Evolutionary conservation across 1,284 basidiomycete species (phyloP), one percentile per base, ranked within the genome.

Genomic region (Austroboletus niveus): DNA sequence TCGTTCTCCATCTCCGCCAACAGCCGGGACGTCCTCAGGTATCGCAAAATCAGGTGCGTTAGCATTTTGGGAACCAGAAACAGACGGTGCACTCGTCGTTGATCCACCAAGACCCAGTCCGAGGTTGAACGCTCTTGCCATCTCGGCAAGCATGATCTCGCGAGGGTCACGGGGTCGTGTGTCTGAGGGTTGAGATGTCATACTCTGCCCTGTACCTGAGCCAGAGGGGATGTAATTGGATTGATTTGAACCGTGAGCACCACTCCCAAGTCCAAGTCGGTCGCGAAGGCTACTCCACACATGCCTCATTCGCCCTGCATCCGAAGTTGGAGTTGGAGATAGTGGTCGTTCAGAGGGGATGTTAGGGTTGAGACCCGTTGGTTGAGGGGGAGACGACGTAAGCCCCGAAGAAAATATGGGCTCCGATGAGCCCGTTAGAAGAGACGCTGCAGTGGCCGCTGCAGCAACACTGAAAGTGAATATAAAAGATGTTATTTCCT

Each of bases 371-470:
- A 48, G 46, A 38, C 48, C 31, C 3, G 60, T 5, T 15, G 64
- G 34, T 10, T 51, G 46, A 49, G 60, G 46, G 8, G 56, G 58
- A 38, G 68, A 53, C 20, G 69, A 63, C 11, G 65, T 64, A 34
- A 81, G 71, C 24, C 74, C 76, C 6, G 80, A 79, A 14, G 80
- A 77, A 53, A 85, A 76, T 42, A 85, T 75, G 20, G 79, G 78
- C 45, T 80, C 79, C 6, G 80, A 75, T 32, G 81, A 80, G 43
- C 82, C 81, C 6, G 82, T 84, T 30, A 86, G 74, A 27, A 87
- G 73, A 8, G 87, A 89, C 8, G 87, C 86, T 2, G 87, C 87
- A 1, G 87, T 89, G 22, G 87, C 87, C n/a, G 87, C 85, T 22
- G 87, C 87, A 8, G 86, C 87, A 41, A 89, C 86, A 58, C 87